phyloP scores from a whole-genome alignment of 208 protist species.

The Crithidia bombi region DNA sequence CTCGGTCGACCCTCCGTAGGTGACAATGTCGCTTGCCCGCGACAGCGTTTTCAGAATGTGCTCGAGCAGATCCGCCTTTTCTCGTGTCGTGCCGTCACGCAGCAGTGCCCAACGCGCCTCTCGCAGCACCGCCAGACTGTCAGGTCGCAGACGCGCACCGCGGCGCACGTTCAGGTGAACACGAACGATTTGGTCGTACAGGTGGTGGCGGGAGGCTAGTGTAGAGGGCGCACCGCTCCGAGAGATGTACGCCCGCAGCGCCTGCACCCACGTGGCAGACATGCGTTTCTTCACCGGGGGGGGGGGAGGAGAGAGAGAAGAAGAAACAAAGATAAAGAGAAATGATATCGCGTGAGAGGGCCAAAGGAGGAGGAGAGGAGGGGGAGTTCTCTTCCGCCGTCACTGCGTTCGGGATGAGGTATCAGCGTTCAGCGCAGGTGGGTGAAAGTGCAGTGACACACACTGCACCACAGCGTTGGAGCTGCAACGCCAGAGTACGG shows the following conservation, averaged over 20 bases:
- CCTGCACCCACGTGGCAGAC: conserved; percentile 38
- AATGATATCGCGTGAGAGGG: too few relatives aligned
- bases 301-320: too few relatives aligned
- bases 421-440: too few relatives aligned
- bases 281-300: too few relatives aligned
- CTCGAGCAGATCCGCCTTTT: conserved; percentile 46
- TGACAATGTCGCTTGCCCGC: conserved; percentile 23
- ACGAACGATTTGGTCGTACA: conserved; percentile 42
- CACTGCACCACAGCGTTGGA: too few relatives aligned
- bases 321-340: too few relatives aligned
- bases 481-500: too few relatives aligned
- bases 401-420: too few relatives aligned
- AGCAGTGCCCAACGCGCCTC: conserved; percentile 58
- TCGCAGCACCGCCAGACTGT: conserved; percentile 50
- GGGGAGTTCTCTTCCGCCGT: too few relatives aligned
- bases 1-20: conserved; percentile 12
- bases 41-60: conserved; percentile 52
- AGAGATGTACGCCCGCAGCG: conserved; percentile 28
- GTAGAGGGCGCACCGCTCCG: conserved; percentile 15
- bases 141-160: conserved; percentile 24
- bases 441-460: too few relatives aligned
- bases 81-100: conserved; percentile 33
- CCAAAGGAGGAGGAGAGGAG: too few relatives aligned
- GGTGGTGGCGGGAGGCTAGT: conserved; percentile 12
- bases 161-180: conserved; percentile 40